Percentiles rank a stretch among this genome's conserved stretches.
Conservation (phyloP, 768 basidiomycete species). For the Chalciporus chontae region DNA sequence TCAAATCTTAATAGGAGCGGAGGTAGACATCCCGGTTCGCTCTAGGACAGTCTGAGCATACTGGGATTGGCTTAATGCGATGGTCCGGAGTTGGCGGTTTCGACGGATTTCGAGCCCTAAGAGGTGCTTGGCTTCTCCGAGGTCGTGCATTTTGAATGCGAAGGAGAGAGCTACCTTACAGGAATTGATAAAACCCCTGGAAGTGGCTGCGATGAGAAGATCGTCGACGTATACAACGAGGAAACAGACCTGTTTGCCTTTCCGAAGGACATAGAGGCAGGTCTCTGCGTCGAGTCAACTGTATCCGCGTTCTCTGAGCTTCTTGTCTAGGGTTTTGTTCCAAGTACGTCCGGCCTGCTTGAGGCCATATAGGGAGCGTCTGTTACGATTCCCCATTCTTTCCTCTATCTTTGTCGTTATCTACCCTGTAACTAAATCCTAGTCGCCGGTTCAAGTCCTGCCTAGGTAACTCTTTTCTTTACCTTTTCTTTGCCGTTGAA, state of each 20-base stretch:
- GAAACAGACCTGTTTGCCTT: neutral
- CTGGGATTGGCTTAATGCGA: conserved; percentile 27
- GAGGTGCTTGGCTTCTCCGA: conserved; percentile 18
- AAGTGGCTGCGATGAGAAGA: conserved; percentile 1
- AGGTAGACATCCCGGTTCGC: conserved; percentile 11
- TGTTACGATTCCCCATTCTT: neutral
- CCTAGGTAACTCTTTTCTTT: no score
- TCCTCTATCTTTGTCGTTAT: no score
- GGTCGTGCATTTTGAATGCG: conserved; percentile 1
- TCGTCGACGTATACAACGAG: conserved; percentile 2
- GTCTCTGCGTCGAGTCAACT: neutral
- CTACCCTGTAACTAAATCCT: no score
- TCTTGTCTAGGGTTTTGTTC: conserved; percentile 16
- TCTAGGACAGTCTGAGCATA: conserved; percentile 15
- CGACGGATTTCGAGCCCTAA: conserved; percentile 31
- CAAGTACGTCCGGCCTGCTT: conserved; percentile 28
- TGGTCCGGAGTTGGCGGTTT: conserved; percentile 18
- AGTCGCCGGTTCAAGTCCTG: no score
- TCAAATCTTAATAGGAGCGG: no score
- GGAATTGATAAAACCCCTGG: neutral
- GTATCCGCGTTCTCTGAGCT: neutral
- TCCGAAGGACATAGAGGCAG: neutral
- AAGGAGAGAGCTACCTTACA: neutral
- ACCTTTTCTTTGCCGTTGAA: no score
- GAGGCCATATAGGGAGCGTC: conserved; percentile 29